Evolutionary conservation across 306 rosid genomes (phyloP).

Genomic region (Quercus bicolor): DNA sequence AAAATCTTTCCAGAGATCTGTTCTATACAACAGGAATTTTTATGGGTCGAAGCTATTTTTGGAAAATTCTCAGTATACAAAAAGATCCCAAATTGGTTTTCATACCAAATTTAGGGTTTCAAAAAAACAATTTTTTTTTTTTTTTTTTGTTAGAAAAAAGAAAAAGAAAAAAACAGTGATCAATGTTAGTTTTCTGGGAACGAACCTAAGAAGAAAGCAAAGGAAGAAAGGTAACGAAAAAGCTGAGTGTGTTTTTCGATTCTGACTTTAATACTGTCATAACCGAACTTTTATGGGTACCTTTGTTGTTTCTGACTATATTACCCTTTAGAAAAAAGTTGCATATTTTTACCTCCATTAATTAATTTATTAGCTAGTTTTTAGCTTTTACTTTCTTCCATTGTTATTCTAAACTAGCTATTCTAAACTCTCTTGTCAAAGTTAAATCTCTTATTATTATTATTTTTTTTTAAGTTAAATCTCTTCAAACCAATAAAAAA

Average conservation of each 20-base stretch:
- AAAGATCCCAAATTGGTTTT: slow-evolving; percentile 18
- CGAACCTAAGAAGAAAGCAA: slow-evolving; percentile 20
- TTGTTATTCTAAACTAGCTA: no score
- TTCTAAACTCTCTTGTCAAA: no score
- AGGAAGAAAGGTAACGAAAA: slow-evolving; percentile 27
- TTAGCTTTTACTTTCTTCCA: no score
- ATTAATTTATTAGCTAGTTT: no score
- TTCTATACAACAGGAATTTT: slow-evolving; percentile 10
- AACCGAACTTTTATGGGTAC: slow-evolving; percentile 17
- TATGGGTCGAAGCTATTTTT: not conserved
- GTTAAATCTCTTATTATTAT: no score
- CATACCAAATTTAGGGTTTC: slow-evolving; percentile 6
- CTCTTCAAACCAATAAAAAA: no score
- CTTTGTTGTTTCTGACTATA: not conserved
- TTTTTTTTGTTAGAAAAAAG: not conserved
- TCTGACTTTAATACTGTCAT: slow-evolving; percentile 31
- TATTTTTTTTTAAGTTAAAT: no score
- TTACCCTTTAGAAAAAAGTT: slow-evolving; percentile 9
- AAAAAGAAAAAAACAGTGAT: slow-evolving; percentile 1
- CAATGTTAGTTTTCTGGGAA: slow-evolving; percentile 6
- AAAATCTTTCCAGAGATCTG: slow-evolving; percentile 4
- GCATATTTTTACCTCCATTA: not conserved
- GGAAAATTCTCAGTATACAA: not conserved
- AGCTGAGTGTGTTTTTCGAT: slow-evolving; percentile 20
- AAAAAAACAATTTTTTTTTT: not conserved